Percentiles rank a stretch among this genome's conserved stretches.
phyloP scores from a whole-genome alignment of 1,139 yeast species.

The Yueomyces sp. region DNA sequence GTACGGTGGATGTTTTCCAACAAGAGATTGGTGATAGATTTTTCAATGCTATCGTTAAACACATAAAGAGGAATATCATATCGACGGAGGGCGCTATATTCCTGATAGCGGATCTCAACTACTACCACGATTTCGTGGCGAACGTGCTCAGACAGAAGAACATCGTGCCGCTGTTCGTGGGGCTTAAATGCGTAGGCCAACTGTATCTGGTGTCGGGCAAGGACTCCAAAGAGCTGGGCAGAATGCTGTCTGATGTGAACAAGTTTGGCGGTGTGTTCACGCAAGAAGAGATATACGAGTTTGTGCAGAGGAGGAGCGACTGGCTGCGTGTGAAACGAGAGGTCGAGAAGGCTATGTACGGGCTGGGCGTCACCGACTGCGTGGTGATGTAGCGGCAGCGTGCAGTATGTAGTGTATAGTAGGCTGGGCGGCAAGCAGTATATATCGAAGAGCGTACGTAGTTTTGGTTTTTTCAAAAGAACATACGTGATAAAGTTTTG shows the following conservation, averaged over 20 bases:
- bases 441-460: no score
- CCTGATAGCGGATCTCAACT: conserved; percentile 62
- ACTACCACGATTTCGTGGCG: conserved; percentile 59
- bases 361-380: conserved; percentile 63
- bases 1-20: conserved; percentile 82
- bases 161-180: conserved; percentile 64
- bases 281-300: conserved; percentile 88
- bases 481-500: no score
- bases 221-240: conserved; percentile 72
- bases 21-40: conserved; percentile 88
- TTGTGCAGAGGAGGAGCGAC: conserved; percentile 78
- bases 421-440: no score
- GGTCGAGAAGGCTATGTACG: conserved; percentile 93
- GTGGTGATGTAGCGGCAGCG: conserved; percentile 11
- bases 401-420: no score
- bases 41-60: conserved; percentile 63
- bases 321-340: conserved; percentile 67
- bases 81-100: conserved; percentile 76
- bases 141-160: conserved; percentile 51
- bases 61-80: conserved; percentile 54
- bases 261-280: conserved; percentile 82
- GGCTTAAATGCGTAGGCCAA: conserved; percentile 75
- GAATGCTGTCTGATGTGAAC: conserved; percentile 68
- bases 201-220: conserved; percentile 65
- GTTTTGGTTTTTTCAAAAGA: no score